These are phyloP conservation scores for Yarrowia keelungensis DNA, from an alignment of 805 yeast genomes.

Conservation along the genomic window DNA sequence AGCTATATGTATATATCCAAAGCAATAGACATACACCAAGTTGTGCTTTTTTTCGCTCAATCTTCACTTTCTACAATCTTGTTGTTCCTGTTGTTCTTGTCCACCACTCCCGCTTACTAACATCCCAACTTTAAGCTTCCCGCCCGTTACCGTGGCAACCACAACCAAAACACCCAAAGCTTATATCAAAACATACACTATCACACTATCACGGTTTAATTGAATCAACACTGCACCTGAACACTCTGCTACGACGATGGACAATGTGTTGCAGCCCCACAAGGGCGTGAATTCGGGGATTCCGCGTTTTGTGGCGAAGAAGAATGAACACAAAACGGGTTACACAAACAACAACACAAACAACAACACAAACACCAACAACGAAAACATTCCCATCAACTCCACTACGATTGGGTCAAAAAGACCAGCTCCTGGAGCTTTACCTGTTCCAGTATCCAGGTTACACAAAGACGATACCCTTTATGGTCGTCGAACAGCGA, in stretches of 20 bases:
- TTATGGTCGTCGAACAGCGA: conserved; percentile 4
- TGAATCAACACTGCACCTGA: neutral
- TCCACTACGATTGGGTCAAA: neutral
- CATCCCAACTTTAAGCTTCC: too few relatives aligned
- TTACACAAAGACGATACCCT: conserved; percentile 25
- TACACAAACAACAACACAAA: too few relatives aligned
- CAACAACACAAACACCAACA: neutral
- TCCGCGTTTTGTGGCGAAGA: conserved; percentile 22
- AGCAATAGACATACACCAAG: too few relatives aligned
- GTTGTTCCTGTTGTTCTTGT: too few relatives aligned
- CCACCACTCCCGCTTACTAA: too few relatives aligned
- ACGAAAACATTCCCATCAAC: neutral
- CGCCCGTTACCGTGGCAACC: conserved; percentile 25
- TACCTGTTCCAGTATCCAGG: neutral
- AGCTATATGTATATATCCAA: too few relatives aligned
- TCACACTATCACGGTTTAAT: conserved; percentile 16
- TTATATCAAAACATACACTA: conserved; percentile 17
- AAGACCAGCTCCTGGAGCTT: conserved; percentile 20
- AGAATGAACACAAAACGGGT: neutral
- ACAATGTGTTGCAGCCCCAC: conserved; percentile 27
- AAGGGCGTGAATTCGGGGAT: conserved; percentile 22
- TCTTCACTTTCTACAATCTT: too few relatives aligned
- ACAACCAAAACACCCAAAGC: neutral
- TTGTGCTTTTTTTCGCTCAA: too few relatives aligned
- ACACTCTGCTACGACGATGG: conserved; percentile 8